Conservation (phyloP, 2,329 filamentous ascomycete genomes). For the Ilyonectria destructans region DNA sequence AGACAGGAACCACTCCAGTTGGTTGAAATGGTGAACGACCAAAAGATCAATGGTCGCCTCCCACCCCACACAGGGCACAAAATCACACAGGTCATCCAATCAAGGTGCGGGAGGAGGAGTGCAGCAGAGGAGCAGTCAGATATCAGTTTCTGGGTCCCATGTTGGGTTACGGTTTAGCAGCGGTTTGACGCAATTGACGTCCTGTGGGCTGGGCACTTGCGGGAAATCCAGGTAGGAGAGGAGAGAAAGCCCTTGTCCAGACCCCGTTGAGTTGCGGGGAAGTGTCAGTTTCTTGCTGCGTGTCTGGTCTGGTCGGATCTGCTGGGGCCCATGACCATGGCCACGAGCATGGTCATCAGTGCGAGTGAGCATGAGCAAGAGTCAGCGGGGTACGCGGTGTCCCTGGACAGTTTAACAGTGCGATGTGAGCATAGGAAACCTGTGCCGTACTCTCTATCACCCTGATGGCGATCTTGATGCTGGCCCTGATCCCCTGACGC, state of each 20-base stretch:
- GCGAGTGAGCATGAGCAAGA: background rate
- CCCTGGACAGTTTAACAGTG: background rate
- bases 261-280: constrained; percentile 41
- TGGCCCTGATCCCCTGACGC: background rate
- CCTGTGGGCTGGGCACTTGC: constrained; percentile 13
- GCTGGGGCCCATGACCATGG: constrained; percentile 15
- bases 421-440: background rate
- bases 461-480: background rate
- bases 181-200: constrained; percentile 35
- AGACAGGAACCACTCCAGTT: constrained; percentile 2
- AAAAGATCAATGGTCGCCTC: constrained; percentile 5
- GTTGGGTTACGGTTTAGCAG: constrained; percentile 33
- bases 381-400: background rate
- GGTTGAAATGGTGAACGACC: constrained; percentile 7
- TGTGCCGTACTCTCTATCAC: background rate
- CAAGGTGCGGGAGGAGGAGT: constrained; percentile 18
- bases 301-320: constrained; percentile 18
- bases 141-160: constrained; percentile 47
- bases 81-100: constrained; percentile 36
- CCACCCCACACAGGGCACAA: constrained; percentile 32
- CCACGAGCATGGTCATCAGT: background rate
- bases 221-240: background rate
- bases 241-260: constrained; percentile 2
- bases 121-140: constrained; percentile 40
- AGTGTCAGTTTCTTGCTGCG: constrained; percentile 26